Base-by-base conservation (phyloP, 768 basidiomycete species). In the Xerocomus spinulosus region DNA sequence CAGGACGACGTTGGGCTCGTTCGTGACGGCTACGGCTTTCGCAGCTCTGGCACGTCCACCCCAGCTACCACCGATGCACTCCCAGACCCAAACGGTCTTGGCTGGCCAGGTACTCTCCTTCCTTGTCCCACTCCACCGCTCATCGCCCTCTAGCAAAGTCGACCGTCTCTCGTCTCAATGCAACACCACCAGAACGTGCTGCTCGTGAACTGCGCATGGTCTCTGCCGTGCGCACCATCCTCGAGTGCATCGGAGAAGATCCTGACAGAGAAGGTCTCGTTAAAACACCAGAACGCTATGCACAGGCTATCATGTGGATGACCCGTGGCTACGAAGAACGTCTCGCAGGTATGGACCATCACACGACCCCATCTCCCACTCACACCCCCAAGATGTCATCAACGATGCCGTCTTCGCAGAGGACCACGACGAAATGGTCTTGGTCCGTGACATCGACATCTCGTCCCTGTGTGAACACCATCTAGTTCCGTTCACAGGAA, bases 341-440 rank as follows among this genome's bases (percentile, higher is more conserved):
- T 55, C 71, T 99, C 55, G 82, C 85, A 70, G 91, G 93, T 92
- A 46, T 44, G 64, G 51, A 51, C 49, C 50, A 49, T 55, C 61
- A 48, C 48, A 28, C 50, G 41, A 42, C 42, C 32, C 44, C 49
- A 28, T 21, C 28, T n/a, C 4, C 44, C 42, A 20, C 48, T 32
- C 30, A 41, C 50, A 50, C 52, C 61, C 20, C 46, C 55, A 63
- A 92, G 96, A 99, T 66, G 94, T 98, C 60, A 96, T 98, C 54
- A 97, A 97, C 70, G 91, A 95, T 75, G 96, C 96, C 49, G 82
- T 99, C 32, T 99, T 99, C 64, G 86, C 92, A 36, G 96, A 99
- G 68, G 92, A 99, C 69, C 96, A 99, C 73, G 96, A 98, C 60
- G 96, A 99, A 69, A 95, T 99, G 92, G 96, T 99, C 34, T 81